Evolutionary conservation across 371 early-diverging fungal genomes (phyloP).

Genomic region (Lichtheimia hyalospora): DNA sequence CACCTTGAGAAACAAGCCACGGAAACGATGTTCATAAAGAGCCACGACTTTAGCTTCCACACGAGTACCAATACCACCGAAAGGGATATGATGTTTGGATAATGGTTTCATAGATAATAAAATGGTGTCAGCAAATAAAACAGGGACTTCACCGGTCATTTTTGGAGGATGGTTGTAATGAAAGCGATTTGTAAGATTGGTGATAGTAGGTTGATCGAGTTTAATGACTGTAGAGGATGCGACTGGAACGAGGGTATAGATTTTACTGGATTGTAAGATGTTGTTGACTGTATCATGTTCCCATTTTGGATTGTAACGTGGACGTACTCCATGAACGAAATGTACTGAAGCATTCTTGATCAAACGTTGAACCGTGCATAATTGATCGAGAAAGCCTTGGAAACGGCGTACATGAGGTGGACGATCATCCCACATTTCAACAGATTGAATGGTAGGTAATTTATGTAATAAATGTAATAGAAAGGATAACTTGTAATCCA

Average conservation of each 20-base stretch:
- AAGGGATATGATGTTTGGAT: background rate
- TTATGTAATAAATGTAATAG: slow-evolving; percentile 44
- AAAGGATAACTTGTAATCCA: slow-evolving; percentile 61
- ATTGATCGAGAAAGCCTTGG: slow-evolving; percentile 33
- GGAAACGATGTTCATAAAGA: background rate
- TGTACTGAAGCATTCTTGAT: slow-evolving; percentile 31
- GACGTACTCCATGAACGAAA: slow-evolving; percentile 41
- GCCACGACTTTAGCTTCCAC: slow-evolving; percentile 13
- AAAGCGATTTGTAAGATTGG: slow-evolving; percentile 9
- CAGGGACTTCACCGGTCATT: slow-evolving; percentile 18
- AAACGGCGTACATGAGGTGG: slow-evolving; percentile 46
- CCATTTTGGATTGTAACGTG: slow-evolving; percentile 46
- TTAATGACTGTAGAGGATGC: slow-evolving; percentile 16
- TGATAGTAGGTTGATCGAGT: slow-evolving; percentile 2
- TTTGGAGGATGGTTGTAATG: slow-evolving; percentile 2
- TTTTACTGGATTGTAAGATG: slow-evolving; percentile 42
- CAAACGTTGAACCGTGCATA: slow-evolving; percentile 9
- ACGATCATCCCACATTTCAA: slow-evolving; percentile 68
- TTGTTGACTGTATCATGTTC: slow-evolving; percentile 41
- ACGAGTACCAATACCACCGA: slow-evolving; percentile 14
- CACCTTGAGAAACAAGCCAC: slow-evolving; percentile 1
- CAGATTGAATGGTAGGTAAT: slow-evolving; percentile 36
- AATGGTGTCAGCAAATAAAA: slow-evolving; percentile 25
- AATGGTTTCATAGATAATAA: slow-evolving; percentile 14
- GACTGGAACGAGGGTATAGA: slow-evolving; percentile 6